Conservation (phyloP, 345 rosid genomes). For the Dimocarpus longan region DNA sequence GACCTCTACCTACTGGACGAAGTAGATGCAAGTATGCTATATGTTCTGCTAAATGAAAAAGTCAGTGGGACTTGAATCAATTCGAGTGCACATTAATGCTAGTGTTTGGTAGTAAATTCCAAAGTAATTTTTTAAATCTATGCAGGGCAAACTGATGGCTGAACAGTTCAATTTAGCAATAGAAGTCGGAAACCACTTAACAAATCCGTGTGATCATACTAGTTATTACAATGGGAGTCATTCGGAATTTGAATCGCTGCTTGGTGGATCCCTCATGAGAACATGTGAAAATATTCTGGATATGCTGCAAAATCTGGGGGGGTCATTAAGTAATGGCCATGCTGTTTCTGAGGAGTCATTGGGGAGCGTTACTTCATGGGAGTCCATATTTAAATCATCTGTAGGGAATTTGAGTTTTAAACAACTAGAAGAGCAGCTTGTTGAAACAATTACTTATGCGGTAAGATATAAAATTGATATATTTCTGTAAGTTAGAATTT, state of each 20-base stretch:
- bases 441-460: conserved; percentile 44
- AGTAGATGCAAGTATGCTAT: too few species aligned
- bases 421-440: conserved; percentile 50
- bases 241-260: conserved; percentile 38
- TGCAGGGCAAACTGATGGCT: conserved; percentile 68
- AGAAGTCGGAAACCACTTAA: conserved; percentile 25
- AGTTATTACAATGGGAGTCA: conserved; percentile 17
- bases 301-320: conserved; percentile 45
- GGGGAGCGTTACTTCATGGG: conserved; percentile 66
- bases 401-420: conserved; percentile 49
- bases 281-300: conserved; percentile 42
- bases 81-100: background rate
- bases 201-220: conserved; percentile 8
- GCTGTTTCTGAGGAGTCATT: conserved; percentile 41
- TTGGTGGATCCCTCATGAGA: conserved; percentile 40
- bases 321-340: conserved; percentile 30
- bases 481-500: conserved; percentile 5
- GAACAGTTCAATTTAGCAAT: conserved; percentile 43
- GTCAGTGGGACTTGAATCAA: background rate
- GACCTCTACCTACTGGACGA: too few species aligned
- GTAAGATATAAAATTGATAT: conserved; percentile 47
- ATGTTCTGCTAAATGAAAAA: background rate
- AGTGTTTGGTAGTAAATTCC: background rate
- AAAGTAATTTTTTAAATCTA: background rate
- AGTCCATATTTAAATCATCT: conserved; percentile 50